phyloP scores from a whole-genome alignment of 345 rosid genomes.

The Clausena lansium region DNA sequence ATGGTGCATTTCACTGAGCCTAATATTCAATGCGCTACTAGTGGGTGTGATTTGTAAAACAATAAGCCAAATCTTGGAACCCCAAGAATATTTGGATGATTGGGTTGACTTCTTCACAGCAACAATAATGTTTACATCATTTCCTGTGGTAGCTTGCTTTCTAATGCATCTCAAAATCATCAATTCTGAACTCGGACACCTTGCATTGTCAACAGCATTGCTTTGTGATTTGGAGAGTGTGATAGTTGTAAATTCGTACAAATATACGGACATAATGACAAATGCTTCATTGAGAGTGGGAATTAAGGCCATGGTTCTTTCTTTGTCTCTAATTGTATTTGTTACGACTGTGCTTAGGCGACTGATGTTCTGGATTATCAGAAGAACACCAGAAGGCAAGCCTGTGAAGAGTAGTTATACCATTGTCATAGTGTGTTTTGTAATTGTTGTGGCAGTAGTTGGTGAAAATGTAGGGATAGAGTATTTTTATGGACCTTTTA shows the following conservation, averaged over 20 bases:
- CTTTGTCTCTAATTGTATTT: neutral
- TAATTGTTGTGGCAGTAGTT: slow-evolving; percentile 7
- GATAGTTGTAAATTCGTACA: neutral
- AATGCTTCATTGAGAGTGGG: neutral
- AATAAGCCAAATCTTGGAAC: neutral
- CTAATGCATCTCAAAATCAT: slow-evolving; percentile 36
- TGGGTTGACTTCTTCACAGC: neutral
- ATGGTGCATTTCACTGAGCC: neutral
- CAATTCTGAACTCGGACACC: slow-evolving; percentile 34
- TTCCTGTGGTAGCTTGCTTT: slow-evolving; percentile 26
- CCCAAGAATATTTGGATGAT: neutral
- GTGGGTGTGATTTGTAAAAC: neutral
- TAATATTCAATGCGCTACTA: neutral
- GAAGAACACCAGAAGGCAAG: slow-evolving; percentile 27
- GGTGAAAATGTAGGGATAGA: slow-evolving; percentile 30
- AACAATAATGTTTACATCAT: slow-evolving; percentile 13
- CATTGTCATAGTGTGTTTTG: neutral
- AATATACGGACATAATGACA: rapidly evolving
- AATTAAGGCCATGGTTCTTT: neutral
- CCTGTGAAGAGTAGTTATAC: slow-evolving; percentile 21
- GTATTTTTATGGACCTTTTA: slow-evolving; percentile 24
- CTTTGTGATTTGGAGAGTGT: slow-evolving; percentile 13
- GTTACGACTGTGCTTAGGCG: neutral
- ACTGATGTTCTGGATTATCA: slow-evolving; percentile 24
- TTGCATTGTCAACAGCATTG: slow-evolving; percentile 37